Conservation (phyloP, 208 protist species). For the Phytomonas francai region DNA sequence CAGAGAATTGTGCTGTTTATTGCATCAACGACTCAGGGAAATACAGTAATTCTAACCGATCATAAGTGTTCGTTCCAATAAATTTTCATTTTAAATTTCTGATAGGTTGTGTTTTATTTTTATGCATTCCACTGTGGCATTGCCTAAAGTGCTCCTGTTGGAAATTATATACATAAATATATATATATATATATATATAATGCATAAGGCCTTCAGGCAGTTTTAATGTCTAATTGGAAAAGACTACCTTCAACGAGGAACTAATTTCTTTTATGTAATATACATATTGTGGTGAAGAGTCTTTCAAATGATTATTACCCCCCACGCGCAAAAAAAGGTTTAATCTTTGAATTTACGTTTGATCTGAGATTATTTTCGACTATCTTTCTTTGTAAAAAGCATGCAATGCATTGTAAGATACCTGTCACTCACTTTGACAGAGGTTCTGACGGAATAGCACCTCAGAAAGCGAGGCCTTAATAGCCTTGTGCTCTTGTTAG, state of each 20-base stretch:
- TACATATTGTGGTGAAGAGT: conserved; percentile 1
- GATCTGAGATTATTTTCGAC: conserved; percentile 3
- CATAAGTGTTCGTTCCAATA: background rate
- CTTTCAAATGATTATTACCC: background rate
- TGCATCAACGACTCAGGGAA: background rate
- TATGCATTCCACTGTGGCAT: conserved; percentile 7
- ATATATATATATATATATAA: conserved; percentile 7
- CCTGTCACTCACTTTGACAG: background rate
- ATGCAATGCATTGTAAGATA: background rate
- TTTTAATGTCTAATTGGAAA: conserved; percentile 3
- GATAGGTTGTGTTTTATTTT: conserved; percentile 3
- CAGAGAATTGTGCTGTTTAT: background rate
- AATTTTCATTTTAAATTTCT: conserved; percentile 1
- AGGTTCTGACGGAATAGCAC: background rate
- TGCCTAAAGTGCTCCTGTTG: background rate
- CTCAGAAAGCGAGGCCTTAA: background rate
- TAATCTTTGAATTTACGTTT: background rate
- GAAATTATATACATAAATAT: conserved; percentile 9
- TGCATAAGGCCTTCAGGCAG: background rate
- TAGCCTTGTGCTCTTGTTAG: conserved; percentile 1
- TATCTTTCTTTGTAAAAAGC: conserved; percentile 9
- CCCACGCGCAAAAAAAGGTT: too few relatives aligned
- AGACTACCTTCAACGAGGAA: background rate
- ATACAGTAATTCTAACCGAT: background rate
- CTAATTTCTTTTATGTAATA: conserved; percentile 4